Base-by-base conservation (phyloP, 345 rosid genomes). In the Salix caprea region DNA sequence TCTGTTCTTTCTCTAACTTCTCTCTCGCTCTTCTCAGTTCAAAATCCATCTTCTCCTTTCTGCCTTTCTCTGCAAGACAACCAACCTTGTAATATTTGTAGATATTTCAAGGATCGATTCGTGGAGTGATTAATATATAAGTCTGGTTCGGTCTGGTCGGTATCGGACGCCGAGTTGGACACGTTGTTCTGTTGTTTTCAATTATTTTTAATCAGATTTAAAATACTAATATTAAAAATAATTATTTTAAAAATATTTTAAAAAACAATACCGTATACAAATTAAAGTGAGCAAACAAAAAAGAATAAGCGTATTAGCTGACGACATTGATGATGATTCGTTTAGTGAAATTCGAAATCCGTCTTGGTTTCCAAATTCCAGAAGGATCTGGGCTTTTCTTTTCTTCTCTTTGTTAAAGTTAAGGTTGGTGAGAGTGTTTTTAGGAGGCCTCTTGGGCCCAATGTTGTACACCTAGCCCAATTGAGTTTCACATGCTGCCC, bases 11-110 rank as follows among this genome's bases (percentile, higher is more conserved):
- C 75, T 94, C 93, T 14, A 96, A 94, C 93, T 90, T 91, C 89
- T 94, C 98, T 52, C 90, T 89, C 75, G 96, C 97, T 54, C 95
- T 90, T 81, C 98, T 84, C 79, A 96, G 86, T 87, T 94, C 97
- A 72, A 88, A 94, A 88, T 96, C 99, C 99, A 91, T 81, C 9
- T 10, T 26, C 37, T 19, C 30, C 70, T 67, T 6, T 15, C 69
- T 11, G 0, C 39, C 76, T 65, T 21, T 74, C 65, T 15, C 15
- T 69, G 18, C 19, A 14, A 32, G 58, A 50, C 18, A 16, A 18
- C 18, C 56, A 50, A 50, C n/a, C 56, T 50, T 1, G 56, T 14
- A 5, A 6, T 16, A 6, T 50, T 34, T 50, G 56, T 1, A 50
- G 56, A 4, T 16, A 50, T 50, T 50, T 50, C 16, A 5, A 50